These are phyloP conservation scores for Voacanga thouarsii DNA, from an alignment of 257 asterid species.

Conservation along the genomic window DNA sequence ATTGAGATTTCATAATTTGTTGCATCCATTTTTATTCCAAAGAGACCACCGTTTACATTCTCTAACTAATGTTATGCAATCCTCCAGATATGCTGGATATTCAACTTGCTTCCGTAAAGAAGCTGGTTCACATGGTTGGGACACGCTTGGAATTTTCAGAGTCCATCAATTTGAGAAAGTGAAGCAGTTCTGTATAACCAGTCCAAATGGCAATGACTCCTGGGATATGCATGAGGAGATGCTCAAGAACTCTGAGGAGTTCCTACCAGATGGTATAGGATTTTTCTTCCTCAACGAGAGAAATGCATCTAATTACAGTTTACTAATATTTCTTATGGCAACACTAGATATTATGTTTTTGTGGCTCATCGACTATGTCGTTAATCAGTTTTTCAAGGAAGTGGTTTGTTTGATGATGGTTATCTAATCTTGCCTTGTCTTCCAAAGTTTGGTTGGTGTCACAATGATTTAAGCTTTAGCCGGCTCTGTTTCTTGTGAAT, in stretches of 20 bases:
- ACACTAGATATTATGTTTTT: background rate
- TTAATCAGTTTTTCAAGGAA: background rate
- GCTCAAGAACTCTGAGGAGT: constrained; percentile 84
- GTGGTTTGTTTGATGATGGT: background rate
- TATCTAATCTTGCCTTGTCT: background rate
- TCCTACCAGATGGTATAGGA: constrained; percentile 60
- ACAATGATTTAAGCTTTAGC: background rate
- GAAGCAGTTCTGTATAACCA: constrained; percentile 74
- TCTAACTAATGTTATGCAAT: constrained; percentile 7
- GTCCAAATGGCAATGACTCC: constrained; percentile 74
- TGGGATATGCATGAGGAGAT: constrained; percentile 98
- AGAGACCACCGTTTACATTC: background rate
- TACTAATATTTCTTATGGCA: background rate
- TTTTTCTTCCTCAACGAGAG: background rate
- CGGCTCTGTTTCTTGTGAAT: background rate
- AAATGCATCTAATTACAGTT: background rate
- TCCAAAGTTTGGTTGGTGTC: background rate
- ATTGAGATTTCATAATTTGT: background rate
- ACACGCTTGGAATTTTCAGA: constrained; percentile 89
- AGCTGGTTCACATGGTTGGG: constrained; percentile 97
- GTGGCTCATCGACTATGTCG: background rate
- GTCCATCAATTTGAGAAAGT: constrained; percentile 94
- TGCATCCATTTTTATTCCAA: background rate
- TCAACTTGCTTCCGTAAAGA: constrained; percentile 93
- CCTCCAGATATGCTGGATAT: constrained; percentile 79